These are phyloP conservation scores for Stellera chamaejasme DNA, from an alignment of 345 rosid genomes.

Conservation along the genomic window DNA sequence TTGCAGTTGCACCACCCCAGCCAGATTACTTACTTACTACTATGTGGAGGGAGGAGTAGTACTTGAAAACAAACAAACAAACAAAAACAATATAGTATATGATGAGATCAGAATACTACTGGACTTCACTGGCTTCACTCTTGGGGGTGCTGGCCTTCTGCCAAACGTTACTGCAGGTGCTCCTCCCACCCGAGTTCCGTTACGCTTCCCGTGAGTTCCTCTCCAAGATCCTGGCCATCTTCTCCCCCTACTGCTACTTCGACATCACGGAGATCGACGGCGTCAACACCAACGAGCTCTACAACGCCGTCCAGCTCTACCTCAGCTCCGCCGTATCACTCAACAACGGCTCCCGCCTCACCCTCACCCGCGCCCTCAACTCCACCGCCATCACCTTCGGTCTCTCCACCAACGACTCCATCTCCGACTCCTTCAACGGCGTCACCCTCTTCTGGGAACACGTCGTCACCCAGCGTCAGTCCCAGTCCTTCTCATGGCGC, in stretches of 20 bases:
- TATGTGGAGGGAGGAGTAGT: too few species aligned
- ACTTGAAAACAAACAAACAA: too few species aligned
- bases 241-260: constrained; percentile 68
- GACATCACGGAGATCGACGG: constrained; percentile 96
- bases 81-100: too few species aligned
- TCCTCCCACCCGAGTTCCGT: constrained; percentile 90
- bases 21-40: too few species aligned
- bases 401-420: constrained; percentile 70
- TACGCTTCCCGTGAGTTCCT: constrained; percentile 51
- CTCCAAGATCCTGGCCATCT: constrained; percentile 40
- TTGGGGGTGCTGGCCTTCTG: constrained; percentile 83
- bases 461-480: constrained; percentile 69
- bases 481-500: constrained; percentile 78
- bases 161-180: constrained; percentile 55
- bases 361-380: constrained; percentile 84
- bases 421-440: constrained; percentile 54
- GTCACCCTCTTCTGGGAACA: constrained; percentile 80
- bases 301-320: constrained; percentile 98
- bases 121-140: constrained; percentile 77
- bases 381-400: constrained; percentile 86
- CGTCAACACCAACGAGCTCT: constrained; percentile 97
- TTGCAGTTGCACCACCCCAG: too few species aligned
- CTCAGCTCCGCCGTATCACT: constrained; percentile 63
- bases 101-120: constrained; percentile 80
- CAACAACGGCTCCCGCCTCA: constrained; percentile 69